Percentiles rank a stretch among this genome's conserved stretches.
phyloP scores from a whole-genome alignment of 1,284 basidiomycete genomes.

The Taiwanofungus camphoratus region DNA sequence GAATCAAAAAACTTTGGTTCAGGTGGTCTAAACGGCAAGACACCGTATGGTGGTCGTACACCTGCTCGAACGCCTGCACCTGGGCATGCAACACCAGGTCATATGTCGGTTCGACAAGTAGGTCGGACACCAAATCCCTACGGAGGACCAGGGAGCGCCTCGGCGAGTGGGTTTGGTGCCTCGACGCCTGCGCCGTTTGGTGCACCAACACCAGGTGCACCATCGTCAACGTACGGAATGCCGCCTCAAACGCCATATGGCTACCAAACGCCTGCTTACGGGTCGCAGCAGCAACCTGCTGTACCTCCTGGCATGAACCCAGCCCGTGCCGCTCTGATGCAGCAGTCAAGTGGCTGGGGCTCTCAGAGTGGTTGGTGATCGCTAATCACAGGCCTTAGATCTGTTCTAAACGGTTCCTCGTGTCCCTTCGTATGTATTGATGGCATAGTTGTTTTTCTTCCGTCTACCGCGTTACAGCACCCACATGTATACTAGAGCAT shows the following conservation, averaged over 20 bases:
- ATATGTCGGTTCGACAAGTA: slow-evolving; percentile 63
- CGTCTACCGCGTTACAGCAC: slow-evolving; percentile 2
- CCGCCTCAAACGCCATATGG: slow-evolving; percentile 34
- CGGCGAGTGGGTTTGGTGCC: slow-evolving; percentile 14
- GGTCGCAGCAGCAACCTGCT: slow-evolving; percentile 31
- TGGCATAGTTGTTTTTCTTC: slow-evolving; percentile 1
- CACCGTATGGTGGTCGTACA: slow-evolving; percentile 76
- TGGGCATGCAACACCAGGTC: slow-evolving; percentile 71
- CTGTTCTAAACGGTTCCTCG: slow-evolving; percentile 7
- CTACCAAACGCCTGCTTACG: slow-evolving; percentile 53
- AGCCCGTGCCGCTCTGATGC: slow-evolving; percentile 55
- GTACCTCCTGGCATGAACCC: slow-evolving; percentile 57
- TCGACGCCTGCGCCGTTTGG: slow-evolving; percentile 14
- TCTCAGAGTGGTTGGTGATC: slow-evolving; percentile 6
- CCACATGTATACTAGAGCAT: slow-evolving; percentile 7
- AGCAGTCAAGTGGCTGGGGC: slow-evolving; percentile 22
- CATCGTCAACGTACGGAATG: slow-evolving; percentile 12
- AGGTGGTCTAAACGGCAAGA: slow-evolving; percentile 62
- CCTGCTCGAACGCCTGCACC: slow-evolving; percentile 58
- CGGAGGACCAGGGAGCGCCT: slow-evolving; percentile 28
- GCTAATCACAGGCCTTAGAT: slow-evolving; percentile 1
- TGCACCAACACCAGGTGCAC: too few species aligned
- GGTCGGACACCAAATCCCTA: slow-evolving; percentile 76
- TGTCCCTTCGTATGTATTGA: slow-evolving; percentile 7
- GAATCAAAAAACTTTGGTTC: slow-evolving; percentile 66